Evolutionary conservation across 805 yeast species (phyloP).

Genomic region (Teunomyces stri): DNA sequence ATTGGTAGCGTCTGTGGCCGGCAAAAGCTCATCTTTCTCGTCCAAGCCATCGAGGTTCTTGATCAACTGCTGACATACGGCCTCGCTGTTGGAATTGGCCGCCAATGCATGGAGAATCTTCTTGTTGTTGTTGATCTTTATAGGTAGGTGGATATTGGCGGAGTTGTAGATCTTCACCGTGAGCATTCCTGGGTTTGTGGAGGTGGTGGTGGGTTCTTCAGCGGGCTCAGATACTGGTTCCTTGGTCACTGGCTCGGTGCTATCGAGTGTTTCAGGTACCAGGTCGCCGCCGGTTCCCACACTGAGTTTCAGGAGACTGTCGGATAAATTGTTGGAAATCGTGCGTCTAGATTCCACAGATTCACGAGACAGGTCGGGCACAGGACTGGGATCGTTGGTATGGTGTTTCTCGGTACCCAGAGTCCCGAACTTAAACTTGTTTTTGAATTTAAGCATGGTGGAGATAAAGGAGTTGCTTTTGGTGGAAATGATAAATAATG

Average conservation of each 20-base stretch:
- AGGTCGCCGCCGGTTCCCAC: slow-evolving; percentile 4
- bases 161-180: slow-evolving; percentile 77
- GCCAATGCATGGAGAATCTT: slow-evolving; percentile 64
- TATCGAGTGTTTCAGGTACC: background rate
- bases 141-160: slow-evolving; percentile 65
- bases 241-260: background rate
- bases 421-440: slow-evolving; percentile 28
- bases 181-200: slow-evolving; percentile 59
- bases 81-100: slow-evolving; percentile 43
- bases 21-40: slow-evolving; percentile 19
- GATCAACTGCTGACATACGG: slow-evolving; percentile 17
- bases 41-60: slow-evolving; percentile 13
- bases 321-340: slow-evolving; percentile 20
- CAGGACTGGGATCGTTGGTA: slow-evolving; percentile 5
- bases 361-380: slow-evolving; percentile 15
- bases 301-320: slow-evolving; percentile 20
- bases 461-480: background rate
- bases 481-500: background rate
- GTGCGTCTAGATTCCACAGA: slow-evolving; percentile 28
- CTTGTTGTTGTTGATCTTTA: slow-evolving; percentile 62
- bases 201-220: slow-evolving; percentile 2
- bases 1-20: slow-evolving; percentile 32
- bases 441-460: slow-evolving; percentile 27
- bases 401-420: slow-evolving; percentile 8
- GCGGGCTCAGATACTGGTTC: background rate